Percentiles rank a stretch among this genome's conserved stretches.
These are phyloP conservation scores for Trifolium repens DNA, from an alignment of 306 rosid species.

Conservation along the genomic window DNA sequence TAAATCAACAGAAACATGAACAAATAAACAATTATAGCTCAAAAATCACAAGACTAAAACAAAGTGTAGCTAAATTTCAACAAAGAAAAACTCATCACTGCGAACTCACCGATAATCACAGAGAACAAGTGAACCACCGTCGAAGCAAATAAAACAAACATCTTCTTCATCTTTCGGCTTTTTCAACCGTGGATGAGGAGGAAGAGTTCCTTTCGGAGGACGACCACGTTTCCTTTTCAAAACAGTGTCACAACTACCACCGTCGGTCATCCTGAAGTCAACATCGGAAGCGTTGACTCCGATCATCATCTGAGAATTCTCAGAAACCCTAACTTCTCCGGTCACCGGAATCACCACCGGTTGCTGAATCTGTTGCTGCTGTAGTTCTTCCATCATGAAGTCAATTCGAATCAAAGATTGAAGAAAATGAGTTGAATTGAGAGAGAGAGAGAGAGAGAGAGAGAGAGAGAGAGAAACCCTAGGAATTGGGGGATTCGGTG, in stretches of 20 bases:
- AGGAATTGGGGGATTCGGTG: conserved; percentile 52
- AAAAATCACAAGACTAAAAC: conserved; percentile 2
- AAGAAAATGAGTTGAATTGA: not conserved
- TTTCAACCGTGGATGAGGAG: conserved; percentile 39
- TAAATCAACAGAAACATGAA: conserved; percentile 22
- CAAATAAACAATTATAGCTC: not conserved
- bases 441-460: not conserved
- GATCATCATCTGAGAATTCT: conserved; percentile 43
- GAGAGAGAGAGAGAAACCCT: conserved; percentile 57
- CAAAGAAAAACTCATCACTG: not conserved
- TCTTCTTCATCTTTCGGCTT: conserved; percentile 76
- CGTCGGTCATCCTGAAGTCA: conserved; percentile 9
- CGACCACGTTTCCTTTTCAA: conserved; percentile 78
- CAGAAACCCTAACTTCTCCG: conserved; percentile 13
- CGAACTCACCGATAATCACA: conserved; percentile 91
- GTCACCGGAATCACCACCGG: not conserved
- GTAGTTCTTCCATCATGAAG: conserved; percentile 34
- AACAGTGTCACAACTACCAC: not conserved
- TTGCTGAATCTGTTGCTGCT: not conserved
- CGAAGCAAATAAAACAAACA: conserved; percentile 95
- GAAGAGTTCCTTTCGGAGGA: conserved; percentile 61
- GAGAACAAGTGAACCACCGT: conserved; percentile 95
- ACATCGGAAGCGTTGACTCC: conserved; percentile 40
- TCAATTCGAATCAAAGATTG: not conserved
- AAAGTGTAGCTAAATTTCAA: conserved; percentile 17